Evolutionary conservation across 176 grass and related monocot species (phyloP), one percentile per base, ranked within the genome.

Genomic region (Neostapfia colusana): DNA sequence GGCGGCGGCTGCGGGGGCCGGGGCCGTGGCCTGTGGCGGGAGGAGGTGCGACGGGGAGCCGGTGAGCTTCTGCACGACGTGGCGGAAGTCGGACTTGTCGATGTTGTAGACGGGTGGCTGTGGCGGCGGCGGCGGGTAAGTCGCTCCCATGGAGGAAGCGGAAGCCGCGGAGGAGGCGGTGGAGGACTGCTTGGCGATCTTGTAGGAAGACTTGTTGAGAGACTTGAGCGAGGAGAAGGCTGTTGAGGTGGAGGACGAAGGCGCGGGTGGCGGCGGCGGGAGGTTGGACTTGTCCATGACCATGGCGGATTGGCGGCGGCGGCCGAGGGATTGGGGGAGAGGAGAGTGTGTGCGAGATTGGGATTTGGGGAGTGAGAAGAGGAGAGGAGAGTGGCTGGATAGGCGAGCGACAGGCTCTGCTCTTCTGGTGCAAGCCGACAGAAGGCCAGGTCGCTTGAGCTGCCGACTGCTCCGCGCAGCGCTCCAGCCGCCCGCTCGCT

Each of bases 71-170:
- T 95, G 92, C 11, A 95, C 86, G 86, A 95, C 82, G 78, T 95
- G 84, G 34, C 92, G 86, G 92, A 95, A 95, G 83, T 95, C 73
- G 78, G 85, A 87, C 78, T 92, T 96, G 86, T 96, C 89, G 76
- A 96, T 92, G 83, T 92, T 96, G 78, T 96, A 96, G 12, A 96
- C 92, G 8, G 92, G 89, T n/a, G 92, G 89, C 70, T 92, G 89
- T 0, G 92, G 89, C 9, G 92, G 92, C 4, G 84, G 85, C 41
- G 69, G 71, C 1, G 85, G 73, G 0, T 61, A 78, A 11, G 85
- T 41, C 12, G 74, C 85, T 34, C 64, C 67, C 34, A 53, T 40
- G 38, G 38, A 40, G 38, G 8, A 40, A 40, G 31, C 31, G 31
- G 31, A 31, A 31, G 31, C 31, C 31, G 31, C 31, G 31, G 38